Percentiles rank a stretch among this genome's conserved stretches.
Evolutionary conservation across 139 green algal species (phyloP).

Genomic region (Chlamydomonas sphaeroides): DNA sequence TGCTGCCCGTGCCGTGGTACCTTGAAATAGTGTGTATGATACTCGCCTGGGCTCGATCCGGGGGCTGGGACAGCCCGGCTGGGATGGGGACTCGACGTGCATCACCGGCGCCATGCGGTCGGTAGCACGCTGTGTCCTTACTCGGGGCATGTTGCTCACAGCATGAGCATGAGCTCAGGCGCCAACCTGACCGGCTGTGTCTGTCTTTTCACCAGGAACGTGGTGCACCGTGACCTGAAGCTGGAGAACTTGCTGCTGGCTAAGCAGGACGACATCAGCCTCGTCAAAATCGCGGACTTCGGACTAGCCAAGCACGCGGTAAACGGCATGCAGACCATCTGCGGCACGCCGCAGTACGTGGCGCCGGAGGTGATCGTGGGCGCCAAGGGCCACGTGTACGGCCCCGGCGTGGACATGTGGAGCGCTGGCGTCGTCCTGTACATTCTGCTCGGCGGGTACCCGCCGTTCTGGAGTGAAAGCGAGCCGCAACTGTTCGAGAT

Average conservation of each 20-base stretch:
- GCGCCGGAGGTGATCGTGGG: slow-evolving; percentile 91
- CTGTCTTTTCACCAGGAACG: too few relatives aligned
- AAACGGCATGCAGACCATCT: slow-evolving; percentile 81
- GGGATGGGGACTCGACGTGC: too few relatives aligned
- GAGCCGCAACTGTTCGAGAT: slow-evolving; percentile 91
- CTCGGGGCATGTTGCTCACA: too few relatives aligned
- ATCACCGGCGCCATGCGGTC: too few relatives aligned
- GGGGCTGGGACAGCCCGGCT: too few relatives aligned
- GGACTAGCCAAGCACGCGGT: slow-evolving; percentile 82
- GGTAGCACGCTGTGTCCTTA: too few relatives aligned
- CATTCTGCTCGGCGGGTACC: slow-evolving; percentile 91
- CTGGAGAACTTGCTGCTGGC: slow-evolving; percentile 95
- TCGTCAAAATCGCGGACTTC: slow-evolving; percentile 86
- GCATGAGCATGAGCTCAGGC: too few relatives aligned
- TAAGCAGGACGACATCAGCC: slow-evolving; percentile 71
- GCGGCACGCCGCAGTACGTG: slow-evolving; percentile 93
- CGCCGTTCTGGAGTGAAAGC: slow-evolving; percentile 90
- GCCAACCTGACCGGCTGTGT: too few relatives aligned
- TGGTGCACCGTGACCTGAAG: slow-evolving; percentile 93
- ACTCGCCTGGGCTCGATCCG: too few relatives aligned
- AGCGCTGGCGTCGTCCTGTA: slow-evolving; percentile 79
- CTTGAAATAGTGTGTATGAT: too few relatives aligned
- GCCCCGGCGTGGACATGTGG: slow-evolving; percentile 81
- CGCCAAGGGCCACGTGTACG: slow-evolving; percentile 47
- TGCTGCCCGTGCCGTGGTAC: background rate